Base-by-base conservation (phyloP, 2,329 filamentous ascomycete species). In the Cercospora brassicicola region DNA sequence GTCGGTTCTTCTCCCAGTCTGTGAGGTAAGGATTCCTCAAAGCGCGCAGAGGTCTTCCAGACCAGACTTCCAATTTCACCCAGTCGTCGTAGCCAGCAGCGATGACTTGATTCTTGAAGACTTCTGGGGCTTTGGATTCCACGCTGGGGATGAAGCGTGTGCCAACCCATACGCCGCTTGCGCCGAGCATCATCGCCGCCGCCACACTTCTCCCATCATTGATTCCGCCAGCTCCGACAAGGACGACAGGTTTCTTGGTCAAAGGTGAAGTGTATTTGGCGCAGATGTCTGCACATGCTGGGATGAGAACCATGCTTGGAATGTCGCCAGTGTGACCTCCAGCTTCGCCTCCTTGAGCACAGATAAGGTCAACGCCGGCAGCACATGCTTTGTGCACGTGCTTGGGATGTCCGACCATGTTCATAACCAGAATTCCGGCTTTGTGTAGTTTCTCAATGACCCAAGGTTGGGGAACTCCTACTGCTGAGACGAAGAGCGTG, bases 381-480 rank as follows among this genome's bases (percentile, higher is more conserved):
- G 93, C 92, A 69, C 98, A 86, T 81, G 92, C 94, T 87, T 97
- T 98, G 82, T 92, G 87, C 70, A 96, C 94, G 84, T 98, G 94
- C 89, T 98, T 98, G 79, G 94, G 94, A 86, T 98, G 95, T 73
- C 94, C 94, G 79, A 98, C 93, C 94, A 98, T 98, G 89, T 98
- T 98, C 94, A 97, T 97, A 86, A 95, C 96, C 71, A 96, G 86
- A 73, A 98, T 87, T 72, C 93, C 93, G 76, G 89, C 84, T 78
- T 89, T 87, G 87, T 98, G 94, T 51, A 98, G 89, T 79, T 88
- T 91, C 72, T 98, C 93, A 76, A 98, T 93, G 66, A 97, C 90
- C 73, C 86, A 84, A 82, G 91, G 91, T 72, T 94, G 92, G 36
- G 94, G 93, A 0, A 13, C 97, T 90, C 94, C 94, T 79, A 98